phyloP scores from a whole-genome alignment of 495 filamentous ascomycete genomes.

The Hapsidospora chrysogenum region DNA sequence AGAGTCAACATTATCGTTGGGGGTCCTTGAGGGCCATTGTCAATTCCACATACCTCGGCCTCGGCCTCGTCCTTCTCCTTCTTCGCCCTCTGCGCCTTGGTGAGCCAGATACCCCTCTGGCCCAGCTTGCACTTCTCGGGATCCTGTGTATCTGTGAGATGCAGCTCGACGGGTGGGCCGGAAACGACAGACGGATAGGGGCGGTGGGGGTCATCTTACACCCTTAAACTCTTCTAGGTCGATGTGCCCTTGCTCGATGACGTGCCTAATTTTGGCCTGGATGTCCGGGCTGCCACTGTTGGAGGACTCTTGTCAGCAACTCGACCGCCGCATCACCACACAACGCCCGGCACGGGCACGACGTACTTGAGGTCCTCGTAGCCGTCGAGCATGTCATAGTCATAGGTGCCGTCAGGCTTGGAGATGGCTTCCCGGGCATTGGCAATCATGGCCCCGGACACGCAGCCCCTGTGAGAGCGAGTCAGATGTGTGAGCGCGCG shows the following conservation, averaged over 20 bases:
- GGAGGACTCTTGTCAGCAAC: no score
- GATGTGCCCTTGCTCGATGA: slow-evolving; percentile 53
- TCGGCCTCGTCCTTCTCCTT: slow-evolving; percentile 11
- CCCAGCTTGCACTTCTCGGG: slow-evolving; percentile 51
- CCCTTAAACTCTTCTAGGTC: slow-evolving; percentile 64
- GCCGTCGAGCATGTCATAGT: slow-evolving; percentile 42
- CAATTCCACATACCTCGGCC: slow-evolving; percentile 14
- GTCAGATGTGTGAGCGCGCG: background rate
- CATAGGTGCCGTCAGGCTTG: slow-evolving; percentile 15
- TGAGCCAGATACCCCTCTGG: slow-evolving; percentile 37
- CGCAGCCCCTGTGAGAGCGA: slow-evolving; percentile 48
- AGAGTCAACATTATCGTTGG: no score
- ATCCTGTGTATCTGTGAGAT: slow-evolving; percentile 33
- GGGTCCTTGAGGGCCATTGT: no score
- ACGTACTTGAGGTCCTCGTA: slow-evolving; percentile 47
- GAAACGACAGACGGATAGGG: background rate
- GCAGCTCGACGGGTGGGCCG: background rate
- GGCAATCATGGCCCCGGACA: slow-evolving; percentile 44
- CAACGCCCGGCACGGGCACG: background rate
- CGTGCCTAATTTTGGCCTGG: slow-evolving; percentile 44
- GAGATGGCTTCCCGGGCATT: slow-evolving; percentile 34
- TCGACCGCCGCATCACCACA: no score
- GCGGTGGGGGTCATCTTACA: slow-evolving; percentile 44
- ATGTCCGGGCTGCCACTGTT: slow-evolving; percentile 22
- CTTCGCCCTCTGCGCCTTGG: slow-evolving; percentile 24